Percentiles rank a stretch among this genome's conserved stretches.
phyloP scores from a whole-genome alignment of 148 eudicot genomes.

The Heliamphora exappendiculata region DNA sequence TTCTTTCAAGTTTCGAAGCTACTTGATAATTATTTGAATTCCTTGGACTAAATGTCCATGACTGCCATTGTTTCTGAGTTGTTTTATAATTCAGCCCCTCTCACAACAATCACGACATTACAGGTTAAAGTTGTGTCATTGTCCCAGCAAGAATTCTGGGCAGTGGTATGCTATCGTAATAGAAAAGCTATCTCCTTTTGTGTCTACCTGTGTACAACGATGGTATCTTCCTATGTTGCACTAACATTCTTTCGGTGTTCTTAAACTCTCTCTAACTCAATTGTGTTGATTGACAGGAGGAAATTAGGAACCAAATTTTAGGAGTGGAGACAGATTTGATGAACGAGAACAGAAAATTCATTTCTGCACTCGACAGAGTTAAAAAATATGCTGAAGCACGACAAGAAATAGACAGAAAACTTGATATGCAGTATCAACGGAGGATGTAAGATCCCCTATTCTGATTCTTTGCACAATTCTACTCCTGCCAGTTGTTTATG shows the following conservation, averaged over 20 bases:
- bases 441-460: constrained; percentile 52
- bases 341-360: constrained; percentile 50
- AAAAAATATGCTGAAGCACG: constrained; percentile 44
- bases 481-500: not conserved
- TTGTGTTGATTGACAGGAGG: constrained; percentile 43
- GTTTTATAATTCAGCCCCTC: not conserved
- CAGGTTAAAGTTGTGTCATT: not conserved
- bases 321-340: constrained; percentile 49
- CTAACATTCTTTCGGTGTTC: not conserved
- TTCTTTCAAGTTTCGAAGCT: not conserved
- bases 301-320: constrained; percentile 52
- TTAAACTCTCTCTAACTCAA: not conserved
- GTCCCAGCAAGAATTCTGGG: not conserved
- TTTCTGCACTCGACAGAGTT: constrained; percentile 40
- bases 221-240: not conserved
- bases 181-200: not conserved
- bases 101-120: not conserved
- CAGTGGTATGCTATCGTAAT: not conserved
- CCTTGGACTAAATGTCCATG: not conserved
- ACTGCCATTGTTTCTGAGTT: not conserved
- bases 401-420: constrained; percentile 62
- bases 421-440: constrained; percentile 80
- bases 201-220: not conserved
- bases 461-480: not conserved
- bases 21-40: not conserved